These are phyloP conservation scores for Macrotyloma uniflorum DNA, from an alignment of 306 rosid genomes.

Conservation along the genomic window DNA sequence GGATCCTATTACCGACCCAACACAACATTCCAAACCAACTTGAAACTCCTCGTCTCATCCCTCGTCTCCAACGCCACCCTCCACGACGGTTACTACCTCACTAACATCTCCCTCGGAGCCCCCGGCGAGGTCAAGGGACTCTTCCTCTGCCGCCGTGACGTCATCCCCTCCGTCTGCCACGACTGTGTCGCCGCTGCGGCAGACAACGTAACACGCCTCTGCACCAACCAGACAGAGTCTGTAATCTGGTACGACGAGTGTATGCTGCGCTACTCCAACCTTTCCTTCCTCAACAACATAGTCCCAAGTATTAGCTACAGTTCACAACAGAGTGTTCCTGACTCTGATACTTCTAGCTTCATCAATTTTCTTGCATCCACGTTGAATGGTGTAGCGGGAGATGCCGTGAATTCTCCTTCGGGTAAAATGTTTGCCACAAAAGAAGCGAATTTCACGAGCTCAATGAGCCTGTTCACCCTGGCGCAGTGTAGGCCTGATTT, in stretches of 20 bases:
- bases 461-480: slow-evolving; percentile 41
- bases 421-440: slow-evolving; percentile 40
- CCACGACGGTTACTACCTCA: slow-evolving; percentile 42
- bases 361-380: not conserved
- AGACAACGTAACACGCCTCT: not conserved
- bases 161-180: slow-evolving; percentile 35
- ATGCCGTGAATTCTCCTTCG: slow-evolving; percentile 28
- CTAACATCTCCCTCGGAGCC: slow-evolving; percentile 6
- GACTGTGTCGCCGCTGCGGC: slow-evolving; percentile 52
- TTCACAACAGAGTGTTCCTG: not conserved
- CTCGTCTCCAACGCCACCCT: slow-evolving; percentile 54
- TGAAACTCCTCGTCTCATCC: slow-evolving; percentile 46
- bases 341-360: slow-evolving; percentile 16
- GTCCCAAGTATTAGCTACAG: not conserved
- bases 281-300: slow-evolving; percentile 31
- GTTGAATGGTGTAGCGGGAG: not conserved
- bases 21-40: slow-evolving; percentile 43
- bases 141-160: slow-evolving; percentile 67
- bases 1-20: slow-evolving; percentile 44
- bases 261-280: slow-evolving; percentile 50
- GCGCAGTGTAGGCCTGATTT: slow-evolving; percentile 53
- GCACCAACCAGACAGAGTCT: slow-evolving; percentile 51
- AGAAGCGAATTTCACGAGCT: slow-evolving; percentile 21
- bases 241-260: slow-evolving; percentile 57
- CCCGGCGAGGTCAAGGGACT: slow-evolving; percentile 45